Evolutionary conservation across 768 basidiomycete species (phyloP), one percentile per base, ranked within the genome.

Genomic region (Russula emetica): DNA sequence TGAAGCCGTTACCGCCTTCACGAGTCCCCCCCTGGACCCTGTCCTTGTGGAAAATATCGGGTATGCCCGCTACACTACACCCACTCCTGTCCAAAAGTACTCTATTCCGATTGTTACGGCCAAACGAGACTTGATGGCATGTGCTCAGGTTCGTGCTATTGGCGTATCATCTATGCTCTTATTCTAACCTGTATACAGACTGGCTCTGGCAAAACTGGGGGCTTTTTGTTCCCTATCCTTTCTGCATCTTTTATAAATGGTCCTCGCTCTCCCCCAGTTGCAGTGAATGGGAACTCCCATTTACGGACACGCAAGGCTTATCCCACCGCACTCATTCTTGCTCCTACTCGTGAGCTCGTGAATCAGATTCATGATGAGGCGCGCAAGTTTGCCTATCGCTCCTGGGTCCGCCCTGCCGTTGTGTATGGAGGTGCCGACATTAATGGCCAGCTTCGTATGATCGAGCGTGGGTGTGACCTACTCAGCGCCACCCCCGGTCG

Each of bases 381-480:
- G 30, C 88, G 95, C 74, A 98, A 98, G 78, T 99, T 99, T 72
- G 90, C 96, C 26, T 99, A 99, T 78, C 91, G 97, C 64, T 98
- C 97, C 44, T 98, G 97, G 97, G 95, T 98, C 65, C 89, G 93
- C 71, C 95, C 97, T 38, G 97, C 97, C 67, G 97, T 98, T 51
- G 97, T 98, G 26, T 99, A 99, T 76, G 97, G 97, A 70, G 97
- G 97, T 73, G 97, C 97, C 60, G 97, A 98, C 76, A 98, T 99
- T 77, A 92, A 90, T 71, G 85, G 87, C 72, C 97, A 99, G 76
- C 85, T 98, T 61, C 91, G 97, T 69, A 82, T 78, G 68, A 92
- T 98, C 69, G 97, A 99, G 74, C 91, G 92, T 66, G 97, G 97
- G 60, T 98, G 96, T 76, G 97, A 99, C 74, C 79, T 99, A 9